Evolutionary conservation across 306 rosid genomes (phyloP), one percentile per base, ranked within the genome.

Genomic region (Lathyrus tuberosus): DNA sequence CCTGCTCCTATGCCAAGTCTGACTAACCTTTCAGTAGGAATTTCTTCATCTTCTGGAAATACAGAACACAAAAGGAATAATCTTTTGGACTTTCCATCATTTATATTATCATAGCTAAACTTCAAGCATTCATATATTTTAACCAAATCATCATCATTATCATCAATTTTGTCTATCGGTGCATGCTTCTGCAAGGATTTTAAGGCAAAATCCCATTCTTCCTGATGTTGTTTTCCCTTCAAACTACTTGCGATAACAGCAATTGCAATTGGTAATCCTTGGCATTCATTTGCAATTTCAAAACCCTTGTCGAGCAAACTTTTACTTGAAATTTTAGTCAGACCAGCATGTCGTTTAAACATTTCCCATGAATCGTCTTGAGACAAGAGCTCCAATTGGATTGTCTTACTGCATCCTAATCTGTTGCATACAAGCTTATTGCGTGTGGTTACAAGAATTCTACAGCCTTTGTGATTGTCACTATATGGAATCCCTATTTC

Each of bases 31-130:
- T 76, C 80, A 18, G 8, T 31, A 2, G 44, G 2, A 20, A 79
- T 41, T n/a, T 73, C 62, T 67, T 79, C 70, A 60, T 73, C 75
- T 42, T 79, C 82, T 41, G 2, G 71, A 13, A 79, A 73, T 3
- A 79, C 1, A 42, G 79, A 73, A 5, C 79, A 79, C 5, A 72
- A 42, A 16, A 73, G 57, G 10, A 76, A 61, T 0, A 69, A 16
- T 5, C 9, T 0, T 33, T 61, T 5, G 15, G 67, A 48, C 1
- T 69, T 13, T 6, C 17, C 5, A 22, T 40, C 0, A 16, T 42
- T 42, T 24, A 69, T 24, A 28, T 76, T 0, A 30, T 76, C 41
- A 42, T 10, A 69, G 18, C 67, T 62, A 24, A 17, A 17, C 6
- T 17, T 18, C 44, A 62, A 33, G n/a, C 67, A 30, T 11, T 6